These are phyloP conservation scores for Diaporthe caulivora DNA, from an alignment of 2,329 filamentous ascomycete genomes.

Conservation along the genomic window DNA sequence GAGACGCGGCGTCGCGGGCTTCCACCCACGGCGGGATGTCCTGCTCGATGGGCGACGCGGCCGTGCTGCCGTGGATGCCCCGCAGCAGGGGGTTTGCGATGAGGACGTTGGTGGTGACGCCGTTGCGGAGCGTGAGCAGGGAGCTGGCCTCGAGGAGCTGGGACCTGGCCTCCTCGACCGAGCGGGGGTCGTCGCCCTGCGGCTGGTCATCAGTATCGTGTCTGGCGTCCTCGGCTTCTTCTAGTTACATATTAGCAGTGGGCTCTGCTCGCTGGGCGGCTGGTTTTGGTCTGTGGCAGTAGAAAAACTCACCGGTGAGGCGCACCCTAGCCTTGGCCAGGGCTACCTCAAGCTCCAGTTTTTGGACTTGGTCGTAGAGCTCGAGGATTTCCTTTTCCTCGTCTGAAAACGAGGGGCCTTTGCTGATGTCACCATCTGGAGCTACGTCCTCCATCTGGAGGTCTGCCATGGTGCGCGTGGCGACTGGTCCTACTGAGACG, in stretches of 20 bases:
- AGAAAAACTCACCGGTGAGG: conserved; percentile 28
- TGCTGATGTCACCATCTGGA: conserved; percentile 44
- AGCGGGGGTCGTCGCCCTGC: conserved; percentile 5
- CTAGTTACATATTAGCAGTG: conserved; percentile 26
- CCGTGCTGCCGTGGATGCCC: conserved; percentile 77
- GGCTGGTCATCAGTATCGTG: neutral
- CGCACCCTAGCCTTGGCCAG: conserved; percentile 63
- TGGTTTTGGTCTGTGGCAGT: too few relatives aligned
- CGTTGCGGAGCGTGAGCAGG: conserved; percentile 76
- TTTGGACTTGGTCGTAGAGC: conserved; percentile 78
- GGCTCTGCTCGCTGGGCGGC: neutral
- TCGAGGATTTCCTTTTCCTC: conserved; percentile 75
- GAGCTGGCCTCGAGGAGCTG: conserved; percentile 79
- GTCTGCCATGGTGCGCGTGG: conserved; percentile 42
- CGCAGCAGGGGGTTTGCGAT: conserved; percentile 82
- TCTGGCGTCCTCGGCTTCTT: neutral
- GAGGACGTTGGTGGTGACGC: conserved; percentile 76
- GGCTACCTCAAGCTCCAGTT: conserved; percentile 79
- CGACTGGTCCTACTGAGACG: neutral
- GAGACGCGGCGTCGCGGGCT: conserved; percentile 75
- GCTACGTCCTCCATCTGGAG: conserved; percentile 44
- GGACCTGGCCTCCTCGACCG: conserved; percentile 70
- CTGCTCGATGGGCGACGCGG: conserved; percentile 77
- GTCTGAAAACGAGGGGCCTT: conserved; percentile 65
- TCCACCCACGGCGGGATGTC: conserved; percentile 76